Conservation (phyloP, 331 rosid species). For the Quercus phellos region DNA sequence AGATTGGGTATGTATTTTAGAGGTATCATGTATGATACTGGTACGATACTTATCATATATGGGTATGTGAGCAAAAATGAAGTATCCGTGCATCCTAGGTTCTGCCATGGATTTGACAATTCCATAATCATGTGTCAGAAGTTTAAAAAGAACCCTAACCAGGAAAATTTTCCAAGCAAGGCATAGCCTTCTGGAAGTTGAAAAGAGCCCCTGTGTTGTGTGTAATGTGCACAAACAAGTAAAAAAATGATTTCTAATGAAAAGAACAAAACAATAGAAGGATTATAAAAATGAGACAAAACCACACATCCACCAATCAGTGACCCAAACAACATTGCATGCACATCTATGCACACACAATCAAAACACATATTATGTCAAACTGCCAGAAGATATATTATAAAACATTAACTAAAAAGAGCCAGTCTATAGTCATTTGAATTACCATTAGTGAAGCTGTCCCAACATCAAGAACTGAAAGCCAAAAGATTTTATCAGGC, state of each 20-base stretch:
- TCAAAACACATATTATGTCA: not conserved
- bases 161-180: not conserved
- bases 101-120: not conserved
- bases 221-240: not conserved
- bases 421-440: not conserved
- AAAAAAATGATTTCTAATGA: not conserved
- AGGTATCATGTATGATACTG: too few relatives aligned
- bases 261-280: not conserved
- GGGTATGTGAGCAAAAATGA: too few relatives aligned
- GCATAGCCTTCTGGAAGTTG: not conserved
- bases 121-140: not conserved
- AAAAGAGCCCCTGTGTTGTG: not conserved
- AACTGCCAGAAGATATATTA: not conserved
- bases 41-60: too few relatives aligned
- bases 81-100: too few relatives aligned
- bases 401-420: constrained; percentile 8
- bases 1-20: too few relatives aligned
- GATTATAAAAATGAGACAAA: not conserved
- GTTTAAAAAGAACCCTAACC: not conserved
- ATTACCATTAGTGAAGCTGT: constrained; percentile 88
- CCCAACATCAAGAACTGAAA: constrained; percentile 87
- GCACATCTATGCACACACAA: not conserved
- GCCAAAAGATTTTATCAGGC: constrained; percentile 91
- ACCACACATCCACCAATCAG: not conserved
- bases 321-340: not conserved